phyloP scores from a whole-genome alignment of 352 stramenopile species.

The Phytophthora pini region DNA sequence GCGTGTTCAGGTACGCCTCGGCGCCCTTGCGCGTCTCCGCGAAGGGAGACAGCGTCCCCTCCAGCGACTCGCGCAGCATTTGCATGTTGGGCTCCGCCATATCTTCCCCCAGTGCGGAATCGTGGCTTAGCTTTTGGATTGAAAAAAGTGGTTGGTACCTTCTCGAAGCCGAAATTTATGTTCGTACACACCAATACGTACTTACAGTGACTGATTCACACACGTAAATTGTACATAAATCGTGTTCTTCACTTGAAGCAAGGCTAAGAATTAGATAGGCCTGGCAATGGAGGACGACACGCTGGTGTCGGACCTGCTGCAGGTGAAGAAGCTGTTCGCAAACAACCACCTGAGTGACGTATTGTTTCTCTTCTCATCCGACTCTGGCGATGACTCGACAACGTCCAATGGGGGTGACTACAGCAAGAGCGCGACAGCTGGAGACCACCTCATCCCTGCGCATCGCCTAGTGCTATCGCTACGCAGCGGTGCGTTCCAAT shows the following conservation, averaged over 20 bases:
- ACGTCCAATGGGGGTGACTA: constrained; percentile 2
- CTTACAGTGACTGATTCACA: background rate
- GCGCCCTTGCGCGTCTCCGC: constrained; percentile 74
- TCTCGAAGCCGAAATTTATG: constrained; percentile 13
- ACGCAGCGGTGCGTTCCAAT: constrained; percentile 75
- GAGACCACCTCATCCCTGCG: constrained; percentile 66
- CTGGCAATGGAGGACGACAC: constrained; percentile 24
- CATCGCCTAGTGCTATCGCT: constrained; percentile 80
- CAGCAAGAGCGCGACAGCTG: constrained; percentile 10
- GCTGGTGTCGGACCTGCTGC: constrained; percentile 58
- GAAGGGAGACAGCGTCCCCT: constrained; percentile 81
- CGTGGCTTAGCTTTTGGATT: constrained; percentile 16
- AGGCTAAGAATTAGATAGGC: background rate
- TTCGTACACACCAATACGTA: constrained; percentile 5
- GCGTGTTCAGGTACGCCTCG: constrained; percentile 67
- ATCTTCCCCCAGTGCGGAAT: constrained; percentile 18
- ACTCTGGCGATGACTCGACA: constrained; percentile 10
- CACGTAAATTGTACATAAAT: background rate
- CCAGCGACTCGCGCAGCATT: constrained; percentile 73
- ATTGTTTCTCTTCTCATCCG: constrained; percentile 74
- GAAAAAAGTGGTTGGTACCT: constrained; percentile 9
- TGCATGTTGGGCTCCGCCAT: constrained; percentile 75
- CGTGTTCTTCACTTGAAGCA: constrained; percentile 26
- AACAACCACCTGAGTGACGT: constrained; percentile 84
- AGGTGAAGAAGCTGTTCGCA: constrained; percentile 64